These are phyloP conservation scores for Alternaria tenuissima DNA, from an alignment of 2,329 filamentous ascomycete species.

Conservation along the genomic window DNA sequence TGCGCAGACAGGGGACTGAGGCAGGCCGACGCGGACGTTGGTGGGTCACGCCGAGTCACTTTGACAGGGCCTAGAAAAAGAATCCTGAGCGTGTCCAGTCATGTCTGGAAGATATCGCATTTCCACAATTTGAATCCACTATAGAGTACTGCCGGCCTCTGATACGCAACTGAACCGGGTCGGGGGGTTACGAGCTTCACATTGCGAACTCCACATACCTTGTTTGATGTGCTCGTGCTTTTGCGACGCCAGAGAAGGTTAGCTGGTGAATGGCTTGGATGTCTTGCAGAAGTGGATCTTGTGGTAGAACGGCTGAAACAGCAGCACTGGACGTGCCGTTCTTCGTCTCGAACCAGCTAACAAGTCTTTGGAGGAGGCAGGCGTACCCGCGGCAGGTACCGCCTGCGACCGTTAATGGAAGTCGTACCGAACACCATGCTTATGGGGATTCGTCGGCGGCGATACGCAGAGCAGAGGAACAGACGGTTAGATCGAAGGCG, in stretches of 20 bases:
- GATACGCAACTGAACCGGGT: constrained; percentile 23
- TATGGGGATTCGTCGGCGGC: constrained; percentile 33
- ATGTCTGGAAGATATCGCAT: constrained; percentile 25
- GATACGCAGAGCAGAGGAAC: constrained; percentile 17
- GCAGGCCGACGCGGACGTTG: constrained; percentile 46
- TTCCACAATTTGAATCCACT: constrained; percentile 20
- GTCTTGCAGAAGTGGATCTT: constrained; percentile 29
- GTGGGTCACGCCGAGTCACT: constrained; percentile 30
- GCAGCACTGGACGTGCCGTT: constrained; percentile 19
- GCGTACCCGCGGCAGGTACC: constrained; percentile 11
- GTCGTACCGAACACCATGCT: constrained; percentile 29
- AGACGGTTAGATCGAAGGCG: constrained; percentile 18
- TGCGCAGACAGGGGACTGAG: constrained; percentile 27
- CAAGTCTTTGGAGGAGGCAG: background rate
- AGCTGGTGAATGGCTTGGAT: constrained; percentile 18
- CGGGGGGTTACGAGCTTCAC: constrained; percentile 24
- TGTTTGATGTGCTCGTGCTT: constrained; percentile 25
- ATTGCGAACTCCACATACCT: constrained; percentile 32
- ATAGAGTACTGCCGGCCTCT: constrained; percentile 15
- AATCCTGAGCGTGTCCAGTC: constrained; percentile 24
- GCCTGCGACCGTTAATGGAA: constrained; percentile 17
- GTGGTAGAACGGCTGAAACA: constrained; percentile 27
- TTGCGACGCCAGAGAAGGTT: constrained; percentile 20
- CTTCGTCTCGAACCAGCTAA: constrained; percentile 9
- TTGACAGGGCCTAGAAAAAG: constrained; percentile 29